A percentile compares a stretch with the other conserved stretches of the same genome.
Conservation (phyloP, 1,284 basidiomycete genomes). For the Heterobasidion parviporum region DNA sequence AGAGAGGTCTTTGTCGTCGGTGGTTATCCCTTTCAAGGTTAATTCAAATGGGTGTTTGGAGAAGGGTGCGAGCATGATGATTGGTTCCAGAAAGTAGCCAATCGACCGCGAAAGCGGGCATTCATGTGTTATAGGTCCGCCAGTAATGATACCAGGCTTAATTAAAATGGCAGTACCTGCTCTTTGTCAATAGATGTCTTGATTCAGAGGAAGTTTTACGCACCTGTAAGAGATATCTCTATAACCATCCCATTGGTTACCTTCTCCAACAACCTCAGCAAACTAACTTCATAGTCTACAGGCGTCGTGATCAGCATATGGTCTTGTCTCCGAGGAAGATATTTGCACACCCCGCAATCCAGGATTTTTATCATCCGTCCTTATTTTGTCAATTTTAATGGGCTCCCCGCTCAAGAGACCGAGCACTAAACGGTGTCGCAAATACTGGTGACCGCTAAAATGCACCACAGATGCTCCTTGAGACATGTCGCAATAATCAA, state of each 20-base stretch:
- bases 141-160: conserved; percentile 88
- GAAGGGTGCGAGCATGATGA: conserved; percentile 90
- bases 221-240: conserved; percentile 94
- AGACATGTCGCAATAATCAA: conserved; percentile 25
- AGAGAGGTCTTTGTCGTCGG: conserved; percentile 82
- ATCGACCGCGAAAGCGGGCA: conserved; percentile 83
- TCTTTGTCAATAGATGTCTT: not conserved
- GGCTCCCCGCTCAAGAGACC: conserved; percentile 85
- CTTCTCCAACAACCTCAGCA: conserved; percentile 86
- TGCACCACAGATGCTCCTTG: conserved; percentile 35
- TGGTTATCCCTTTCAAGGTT: conserved; percentile 85
- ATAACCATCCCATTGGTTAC: conserved; percentile 92
- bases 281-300: conserved; percentile 88
- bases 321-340: not conserved
- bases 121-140: conserved; percentile 79
- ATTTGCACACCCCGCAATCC: conserved; percentile 71
- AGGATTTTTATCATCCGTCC: conserved; percentile 88
- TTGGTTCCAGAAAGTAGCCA: conserved; percentile 91
- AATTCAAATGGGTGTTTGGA: conserved; percentile 83
- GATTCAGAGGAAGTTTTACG: conserved; percentile 14
- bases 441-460: conserved; percentile 76
- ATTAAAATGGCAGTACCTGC: conserved; percentile 84
- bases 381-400: conserved; percentile 84
- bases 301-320: not conserved
- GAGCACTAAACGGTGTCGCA: conserved; percentile 82